Base-by-base conservation (phyloP, 2,329 filamentous ascomycete species). In the Aspergillus fischeri region DNA sequence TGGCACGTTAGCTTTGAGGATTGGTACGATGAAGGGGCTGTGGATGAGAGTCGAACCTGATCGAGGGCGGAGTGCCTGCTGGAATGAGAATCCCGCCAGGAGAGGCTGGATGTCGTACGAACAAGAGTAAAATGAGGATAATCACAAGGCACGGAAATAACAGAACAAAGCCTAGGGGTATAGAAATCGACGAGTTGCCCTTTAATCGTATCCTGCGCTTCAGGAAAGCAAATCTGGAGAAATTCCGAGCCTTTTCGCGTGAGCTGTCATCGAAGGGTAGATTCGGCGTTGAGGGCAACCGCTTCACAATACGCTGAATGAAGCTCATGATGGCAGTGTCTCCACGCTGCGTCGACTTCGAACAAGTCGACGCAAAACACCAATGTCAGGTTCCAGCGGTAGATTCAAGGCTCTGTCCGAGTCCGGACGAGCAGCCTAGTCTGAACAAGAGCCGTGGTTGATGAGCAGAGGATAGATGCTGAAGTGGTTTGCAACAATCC, bases 111-210 rank as follows among this genome's bases (percentile, higher is more conserved):
- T 97, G 92, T 70, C 89, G 86, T 70, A 96, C 84, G 73, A 97
- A 92, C 60, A 99, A 84, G 68, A 96, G 81, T 63, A 97, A 79
- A 74, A 97, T 95, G 74, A 97, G 83, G 68, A 96, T 83, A 77
- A 97, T 85, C 69, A 97, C 90, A 72, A 97, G 88, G 72, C 89
- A 86, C 63, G 94, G 94, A 73, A 97, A 97, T 66, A 97, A 80
- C 64, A 99, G 83, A 66, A 97, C 91, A 70, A 97, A 86, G 65
- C 93, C 93, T 53, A 99, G 80, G 27, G 94, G 94, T 72, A 97
- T 88, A 52, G 93, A 96, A 74, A 97, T 86, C 70, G 88, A 90
- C 55, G 92, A 97, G 76, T 96, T 96, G 68, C 91, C 91, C 77
- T 87, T 89, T 78, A 99, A 80, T 66, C 92, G 87, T 80, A 99